Base-by-base conservation (phyloP, 176 grass and related monocot species). In the Paspalum notatum region DNA sequence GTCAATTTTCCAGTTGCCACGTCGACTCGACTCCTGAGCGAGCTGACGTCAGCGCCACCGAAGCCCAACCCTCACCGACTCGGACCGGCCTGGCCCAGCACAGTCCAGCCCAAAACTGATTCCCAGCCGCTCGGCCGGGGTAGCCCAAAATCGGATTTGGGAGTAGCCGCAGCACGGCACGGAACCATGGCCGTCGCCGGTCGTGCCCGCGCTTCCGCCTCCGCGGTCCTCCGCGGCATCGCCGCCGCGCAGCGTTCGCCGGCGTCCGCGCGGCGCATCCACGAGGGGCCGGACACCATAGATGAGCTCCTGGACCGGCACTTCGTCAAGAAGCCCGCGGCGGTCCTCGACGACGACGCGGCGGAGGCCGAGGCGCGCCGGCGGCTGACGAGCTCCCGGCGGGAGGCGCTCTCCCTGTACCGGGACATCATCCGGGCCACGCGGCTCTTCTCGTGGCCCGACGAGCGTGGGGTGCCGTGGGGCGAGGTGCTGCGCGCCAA, bases 261-360 rank as follows among this genome's bases (percentile, higher is more conserved):
- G 44, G 21, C 22, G 4, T 22, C 47, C 46, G 37, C 37, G 77
- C 88, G 90, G 70, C 81, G 74, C 52, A 80, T 98, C 64, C 95
- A 94, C 78, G 92, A 98, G 80, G 95, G 95, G 0, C 90, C 95
- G 40, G 87, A 98, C 90, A 98, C 95, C 32, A 92, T 98, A 58
- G 92, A 98, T 42, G 95, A 98, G 88, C 92, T 98, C 44, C 90
- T 98, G 22, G 92, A 98, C 48, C 88, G 90, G 47, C 92, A 98
- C 80, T 81, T 98, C 38, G 84, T 80, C 63, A 93, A 98, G 81
- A 92, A 91, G 52, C 74, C 74, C 64, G 24, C 76, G 14, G 75
- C 22, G 67, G 22, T 40, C n/a, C 62, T 77, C 52, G 85, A 88
- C 79, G 89, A 84, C 61, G 87, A 89, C 18, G 87, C 84, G 15